phyloP scores from a whole-genome alignment of 331 rosid species.

The Rhamnella rubrinervis region DNA sequence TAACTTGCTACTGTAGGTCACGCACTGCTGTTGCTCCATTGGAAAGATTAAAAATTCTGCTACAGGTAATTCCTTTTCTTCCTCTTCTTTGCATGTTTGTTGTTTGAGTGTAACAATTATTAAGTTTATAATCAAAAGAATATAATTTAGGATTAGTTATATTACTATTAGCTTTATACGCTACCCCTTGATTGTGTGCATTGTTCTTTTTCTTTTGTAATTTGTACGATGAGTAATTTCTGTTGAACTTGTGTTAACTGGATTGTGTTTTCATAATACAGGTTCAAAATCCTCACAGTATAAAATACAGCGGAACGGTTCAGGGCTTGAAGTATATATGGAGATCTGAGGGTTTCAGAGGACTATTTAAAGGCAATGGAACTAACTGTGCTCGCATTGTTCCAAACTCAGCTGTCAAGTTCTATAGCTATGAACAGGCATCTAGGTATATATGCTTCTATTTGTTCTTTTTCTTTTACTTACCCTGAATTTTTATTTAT shows the following conservation, averaged over 20 bases:
- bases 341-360: conserved; percentile 39
- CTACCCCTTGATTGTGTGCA: neutral
- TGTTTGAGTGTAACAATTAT: neutral
- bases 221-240: neutral
- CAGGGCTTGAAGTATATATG: conserved; percentile 41
- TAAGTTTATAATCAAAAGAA: neutral
- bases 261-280: conserved; percentile 7
- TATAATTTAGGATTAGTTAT: neutral
- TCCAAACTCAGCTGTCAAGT: conserved; percentile 44
- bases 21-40: conserved; percentile 65
- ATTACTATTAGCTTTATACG: neutral
- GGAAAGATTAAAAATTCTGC: conserved; percentile 65
- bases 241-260: conserved; percentile 8
- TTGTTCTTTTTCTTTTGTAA: too few species aligned
- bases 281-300: conserved; percentile 42
- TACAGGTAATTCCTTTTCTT: conserved; percentile 38
- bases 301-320: conserved; percentile 33
- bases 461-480: neutral
- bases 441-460: conserved; percentile 23
- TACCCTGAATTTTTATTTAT: neutral
- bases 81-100: neutral
- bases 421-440: conserved; percentile 42
- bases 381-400: conserved; percentile 46
- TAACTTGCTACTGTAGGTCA: conserved; percentile 39
- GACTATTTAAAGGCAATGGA: conserved; percentile 41